Evolutionary conservation across 2,329 filamentous ascomycete species (phyloP).

Genomic region (Ascochyta clinopodiicola): DNA sequence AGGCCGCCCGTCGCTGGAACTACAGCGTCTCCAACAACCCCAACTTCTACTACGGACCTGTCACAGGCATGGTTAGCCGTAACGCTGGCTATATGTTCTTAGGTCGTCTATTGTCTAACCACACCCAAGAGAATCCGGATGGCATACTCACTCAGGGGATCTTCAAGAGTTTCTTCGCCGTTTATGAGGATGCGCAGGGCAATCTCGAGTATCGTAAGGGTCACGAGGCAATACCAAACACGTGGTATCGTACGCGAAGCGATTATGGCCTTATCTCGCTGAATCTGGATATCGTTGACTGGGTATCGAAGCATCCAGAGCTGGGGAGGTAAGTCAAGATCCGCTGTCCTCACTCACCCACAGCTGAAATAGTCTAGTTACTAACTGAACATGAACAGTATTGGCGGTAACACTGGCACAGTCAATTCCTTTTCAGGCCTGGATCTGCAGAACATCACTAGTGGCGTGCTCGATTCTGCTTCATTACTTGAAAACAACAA

Average conservation of each 20-base stretch:
- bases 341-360: neutral
- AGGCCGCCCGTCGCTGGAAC: conserved; percentile 51
- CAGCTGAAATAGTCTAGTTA: neutral
- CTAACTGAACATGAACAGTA: conserved; percentile 15
- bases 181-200: conserved; percentile 51
- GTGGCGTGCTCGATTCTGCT: conserved; percentile 23
- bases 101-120: conserved; percentile 43
- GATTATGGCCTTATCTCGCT: conserved; percentile 56
- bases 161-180: conserved; percentile 57
- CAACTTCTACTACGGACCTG: conserved; percentile 62
- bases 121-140: conserved; percentile 21
- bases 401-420: conserved; percentile 61
- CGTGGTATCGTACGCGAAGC: conserved; percentile 57
- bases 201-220: conserved; percentile 51
- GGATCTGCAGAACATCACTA: conserved; percentile 34
- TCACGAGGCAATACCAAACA: conserved; percentile 60
- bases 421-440: conserved; percentile 60
- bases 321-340: conserved; percentile 24
- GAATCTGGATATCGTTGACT: conserved; percentile 27
- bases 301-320: conserved; percentile 23
- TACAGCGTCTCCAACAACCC: conserved; percentile 60
- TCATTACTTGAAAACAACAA: conserved; percentile 51
- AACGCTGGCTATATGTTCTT: conserved; percentile 51
- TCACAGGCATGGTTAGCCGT: conserved; percentile 57
- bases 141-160: conserved; percentile 32